Evolutionary conservation across 2,329 filamentous ascomycete species (phyloP), one percentile per base, ranked within the genome.

Genomic region (Pleomassaria siparia): DNA sequence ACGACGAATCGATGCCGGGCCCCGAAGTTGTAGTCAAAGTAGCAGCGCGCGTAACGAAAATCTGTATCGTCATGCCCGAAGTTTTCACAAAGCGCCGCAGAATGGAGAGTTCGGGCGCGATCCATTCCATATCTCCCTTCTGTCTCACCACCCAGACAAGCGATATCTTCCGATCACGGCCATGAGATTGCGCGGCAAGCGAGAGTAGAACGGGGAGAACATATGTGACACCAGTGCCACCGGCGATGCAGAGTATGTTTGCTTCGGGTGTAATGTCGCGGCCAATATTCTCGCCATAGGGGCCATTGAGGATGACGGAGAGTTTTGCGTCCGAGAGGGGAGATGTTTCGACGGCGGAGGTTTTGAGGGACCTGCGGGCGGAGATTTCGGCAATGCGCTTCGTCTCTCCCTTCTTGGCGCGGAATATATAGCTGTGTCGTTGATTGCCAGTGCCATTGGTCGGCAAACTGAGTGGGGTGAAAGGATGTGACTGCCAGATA

Each of bases 401-500:
- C 2, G 64, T 67, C 41, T 67, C 62, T n/a, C 64, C 63, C 12
- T 55, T 61, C 21, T 53, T 49, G 13, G 61, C 58, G 33, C 63
- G 62, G 43, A 66, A 60, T 41, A 66, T 56, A 45, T 67, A 67
- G 8, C 55, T 57, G 44, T 67, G 64, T 11, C 16, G 51, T 30
- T 47, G 58, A 1, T 50, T 32, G 4, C 35, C 20, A 12, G 40
- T 29, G 7, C n/a, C 20, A 2, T 44, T 26, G 8, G 46, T 30
- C 1, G 58, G 53, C 10, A 37, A 29, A 4, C 44, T 50, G 13
- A 51, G 45, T 7, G 53, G 54, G 3, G 83, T 71, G 59, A 88
- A 87, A 0, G 86, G 86, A 59, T 89, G 86, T 0, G 82, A 83
- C 66, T 89, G 85, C 83, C 84, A 88, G 56, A 88, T 77, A 55